These are phyloP conservation scores for Fusarium coicis DNA, from an alignment of 2,329 filamentous ascomycete genomes.

Conservation along the genomic window DNA sequence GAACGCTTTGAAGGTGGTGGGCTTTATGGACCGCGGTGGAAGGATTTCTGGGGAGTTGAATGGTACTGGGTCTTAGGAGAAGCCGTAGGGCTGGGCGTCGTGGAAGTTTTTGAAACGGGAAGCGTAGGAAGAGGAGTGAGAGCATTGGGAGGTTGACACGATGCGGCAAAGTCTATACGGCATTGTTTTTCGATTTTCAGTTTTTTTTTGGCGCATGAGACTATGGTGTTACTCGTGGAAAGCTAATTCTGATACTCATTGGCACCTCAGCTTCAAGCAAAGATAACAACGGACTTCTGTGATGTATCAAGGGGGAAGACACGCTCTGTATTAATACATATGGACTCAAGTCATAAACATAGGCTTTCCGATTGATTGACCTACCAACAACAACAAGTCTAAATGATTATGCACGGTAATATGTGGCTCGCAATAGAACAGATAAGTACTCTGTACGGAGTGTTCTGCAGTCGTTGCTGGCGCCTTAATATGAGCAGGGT, in stretches of 20 bases:
- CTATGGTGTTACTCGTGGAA: background rate
- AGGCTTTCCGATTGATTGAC: background rate
- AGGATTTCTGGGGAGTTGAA: constrained; percentile 72
- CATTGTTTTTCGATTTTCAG: background rate
- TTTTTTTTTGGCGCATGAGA: background rate
- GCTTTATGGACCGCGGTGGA: constrained; percentile 64
- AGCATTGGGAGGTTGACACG: constrained; percentile 46
- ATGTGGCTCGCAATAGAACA: background rate
- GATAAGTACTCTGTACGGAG: background rate
- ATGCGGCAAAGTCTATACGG: background rate
- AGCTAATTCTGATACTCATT: background rate
- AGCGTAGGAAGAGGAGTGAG: constrained; percentile 77
- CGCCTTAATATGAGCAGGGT: background rate
- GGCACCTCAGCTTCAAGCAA: background rate
- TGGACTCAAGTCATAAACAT: background rate
- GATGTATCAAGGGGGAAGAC: background rate
- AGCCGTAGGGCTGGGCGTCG: constrained; percentile 74
- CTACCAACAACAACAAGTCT: background rate
- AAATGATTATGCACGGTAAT: background rate
- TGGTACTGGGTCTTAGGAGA: constrained; percentile 80
- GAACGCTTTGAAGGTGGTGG: constrained; percentile 78
- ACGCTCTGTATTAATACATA: background rate
- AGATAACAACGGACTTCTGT: background rate
- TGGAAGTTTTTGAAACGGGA: constrained; percentile 80
- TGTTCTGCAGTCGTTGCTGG: background rate